These are phyloP conservation scores for Phytophthora fragariae DNA, from an alignment of 352 stramenopile genomes.

Conservation along the genomic window DNA sequence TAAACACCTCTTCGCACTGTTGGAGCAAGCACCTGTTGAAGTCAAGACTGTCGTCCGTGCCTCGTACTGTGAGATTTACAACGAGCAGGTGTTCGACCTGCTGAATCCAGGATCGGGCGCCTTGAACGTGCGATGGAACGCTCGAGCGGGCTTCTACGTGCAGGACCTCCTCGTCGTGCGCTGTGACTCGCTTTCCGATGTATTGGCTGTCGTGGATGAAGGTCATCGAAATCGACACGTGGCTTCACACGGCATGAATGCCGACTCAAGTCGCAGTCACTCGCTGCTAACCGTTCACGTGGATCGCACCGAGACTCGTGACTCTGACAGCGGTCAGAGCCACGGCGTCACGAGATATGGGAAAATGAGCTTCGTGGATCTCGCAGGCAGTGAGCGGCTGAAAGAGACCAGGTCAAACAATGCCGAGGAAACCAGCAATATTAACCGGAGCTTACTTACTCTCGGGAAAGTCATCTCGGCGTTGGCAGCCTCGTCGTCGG, in stretches of 20 bases:
- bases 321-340: conserved; percentile 44
- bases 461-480: conserved; percentile 89
- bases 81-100: conserved; percentile 83
- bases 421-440: conserved; percentile 81
- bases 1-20: conserved; percentile 67
- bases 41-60: conserved; percentile 73
- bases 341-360: conserved; percentile 66
- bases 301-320: conserved; percentile 61
- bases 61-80: conserved; percentile 89
- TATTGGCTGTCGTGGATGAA: conserved; percentile 80
- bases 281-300: conserved; percentile 81
- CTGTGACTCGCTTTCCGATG: conserved; percentile 76
- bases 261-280: conserved; percentile 82
- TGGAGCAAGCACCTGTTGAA: conserved; percentile 52
- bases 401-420: conserved; percentile 81
- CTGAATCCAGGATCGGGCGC: conserved; percentile 69
- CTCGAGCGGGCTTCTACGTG: conserved; percentile 80
- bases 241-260: conserved; percentile 79
- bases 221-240: conserved; percentile 76
- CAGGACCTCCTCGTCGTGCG: conserved; percentile 80
- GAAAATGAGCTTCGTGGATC: conserved; percentile 87
- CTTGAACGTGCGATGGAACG: conserved; percentile 80
- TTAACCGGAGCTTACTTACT: conserved; percentile 87
- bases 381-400: conserved; percentile 77
- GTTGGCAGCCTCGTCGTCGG: conserved; percentile 54